phyloP scores from a whole-genome alignment of 2,329 filamentous ascomycete species.

The Neofusicoccum cordaticola region DNA sequence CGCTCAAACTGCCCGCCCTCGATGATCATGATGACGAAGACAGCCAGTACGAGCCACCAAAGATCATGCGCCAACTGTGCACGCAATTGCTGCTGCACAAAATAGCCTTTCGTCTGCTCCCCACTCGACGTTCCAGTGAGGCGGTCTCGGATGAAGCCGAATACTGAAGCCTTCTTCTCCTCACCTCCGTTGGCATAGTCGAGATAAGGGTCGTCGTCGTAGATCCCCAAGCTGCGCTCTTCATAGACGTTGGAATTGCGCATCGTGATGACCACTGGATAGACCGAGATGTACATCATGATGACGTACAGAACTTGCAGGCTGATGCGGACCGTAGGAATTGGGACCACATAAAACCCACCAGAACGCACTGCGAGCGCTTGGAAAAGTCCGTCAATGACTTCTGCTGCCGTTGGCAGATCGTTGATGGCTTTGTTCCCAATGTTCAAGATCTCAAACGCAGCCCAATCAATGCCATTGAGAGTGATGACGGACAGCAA shows the following conservation, averaged over 20 bases:
- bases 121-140: background rate
- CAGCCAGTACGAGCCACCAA: conserved; percentile 45
- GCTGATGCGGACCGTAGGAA: conserved; percentile 51
- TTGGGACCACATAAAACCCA: conserved; percentile 50
- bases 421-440: conserved; percentile 50
- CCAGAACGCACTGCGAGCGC: conserved; percentile 51
- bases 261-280: conserved; percentile 61
- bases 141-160: conserved; percentile 19
- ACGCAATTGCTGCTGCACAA: conserved; percentile 43
- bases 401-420: conserved; percentile 46
- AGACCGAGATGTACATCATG: conserved; percentile 66
- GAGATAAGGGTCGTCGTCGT: conserved; percentile 39
- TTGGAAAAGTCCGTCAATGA: conserved; percentile 60
- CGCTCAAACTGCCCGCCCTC: conserved; percentile 36
- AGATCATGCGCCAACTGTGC: conserved; percentile 48
- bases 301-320: conserved; percentile 59
- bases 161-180: conserved; percentile 8
- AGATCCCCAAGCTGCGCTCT: conserved; percentile 60
- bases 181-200: background rate
- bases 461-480: conserved; percentile 54
- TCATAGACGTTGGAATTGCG: conserved; percentile 60
- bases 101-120: conserved; percentile 33
- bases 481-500: conserved; percentile 50
- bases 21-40: conserved; percentile 47
- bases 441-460: conserved; percentile 55